Conservation (phyloP, 1,284 basidiomycete genomes). For the Apiotrichum akiyoshidainum region DNA sequence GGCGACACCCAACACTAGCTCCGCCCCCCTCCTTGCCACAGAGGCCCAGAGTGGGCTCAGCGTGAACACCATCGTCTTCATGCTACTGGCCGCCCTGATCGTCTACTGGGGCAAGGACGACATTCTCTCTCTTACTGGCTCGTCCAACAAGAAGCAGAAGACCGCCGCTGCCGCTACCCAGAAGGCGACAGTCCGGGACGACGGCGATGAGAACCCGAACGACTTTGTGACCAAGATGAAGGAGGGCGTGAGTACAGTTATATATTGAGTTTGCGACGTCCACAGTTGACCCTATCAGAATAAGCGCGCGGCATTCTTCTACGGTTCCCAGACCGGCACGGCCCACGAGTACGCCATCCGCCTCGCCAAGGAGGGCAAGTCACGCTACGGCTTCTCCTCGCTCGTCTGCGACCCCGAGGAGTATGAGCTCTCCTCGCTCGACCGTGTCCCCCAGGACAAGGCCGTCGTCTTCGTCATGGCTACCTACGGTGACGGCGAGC, state of each 20-base stretch:
- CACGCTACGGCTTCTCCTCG: slow-evolving; percentile 86
- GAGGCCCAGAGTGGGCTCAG: background rate
- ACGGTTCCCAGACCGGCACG: slow-evolving; percentile 93
- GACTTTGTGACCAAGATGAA: slow-evolving; percentile 91
- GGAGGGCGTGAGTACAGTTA: slow-evolving; percentile 61
- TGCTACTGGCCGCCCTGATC: background rate
- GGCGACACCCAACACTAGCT: background rate
- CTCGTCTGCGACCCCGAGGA: slow-evolving; percentile 95
- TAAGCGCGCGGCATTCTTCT: slow-evolving; percentile 92
- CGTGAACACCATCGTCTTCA: background rate
- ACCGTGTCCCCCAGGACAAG: slow-evolving; percentile 79
- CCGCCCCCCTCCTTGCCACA: background rate
- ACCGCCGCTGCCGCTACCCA: background rate
- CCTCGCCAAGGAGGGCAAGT: slow-evolving; percentile 88
- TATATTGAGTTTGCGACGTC: background rate
- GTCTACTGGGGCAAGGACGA: background rate
- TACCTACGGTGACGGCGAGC: slow-evolving; percentile 98
- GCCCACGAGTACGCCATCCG: slow-evolving; percentile 94
- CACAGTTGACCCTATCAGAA: slow-evolving; percentile 58
- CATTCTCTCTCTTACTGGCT: background rate
- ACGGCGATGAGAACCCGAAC: slow-evolving; percentile 73
- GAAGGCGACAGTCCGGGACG: background rate
- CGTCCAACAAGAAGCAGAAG: background rate
- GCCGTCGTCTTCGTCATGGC: slow-evolving; percentile 87
- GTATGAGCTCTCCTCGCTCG: slow-evolving; percentile 95